Conservation (phyloP, 257 asterid species). For the Euphrasia confusa region DNA sequence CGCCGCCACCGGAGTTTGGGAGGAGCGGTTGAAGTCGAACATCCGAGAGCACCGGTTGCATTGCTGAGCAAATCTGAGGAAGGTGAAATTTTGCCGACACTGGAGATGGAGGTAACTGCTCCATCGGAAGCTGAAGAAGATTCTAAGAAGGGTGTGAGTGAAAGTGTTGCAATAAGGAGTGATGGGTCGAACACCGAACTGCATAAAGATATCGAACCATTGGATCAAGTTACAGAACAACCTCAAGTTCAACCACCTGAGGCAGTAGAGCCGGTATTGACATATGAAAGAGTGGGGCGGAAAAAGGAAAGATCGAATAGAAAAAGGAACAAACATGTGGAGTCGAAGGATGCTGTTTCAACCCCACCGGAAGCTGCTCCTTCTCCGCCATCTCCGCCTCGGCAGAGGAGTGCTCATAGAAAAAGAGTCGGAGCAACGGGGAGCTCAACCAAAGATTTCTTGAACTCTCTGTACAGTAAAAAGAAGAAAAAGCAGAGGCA, state of each 20-base stretch:
- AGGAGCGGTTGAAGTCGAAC: constrained; percentile 22
- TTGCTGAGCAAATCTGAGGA: constrained; percentile 29
- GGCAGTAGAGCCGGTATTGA: too few species aligned
- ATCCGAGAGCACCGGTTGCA: constrained; percentile 23
- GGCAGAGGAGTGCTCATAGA: constrained; percentile 40
- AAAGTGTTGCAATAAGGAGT: constrained; percentile 22
- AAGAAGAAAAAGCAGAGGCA: constrained; percentile 73
- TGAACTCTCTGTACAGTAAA: constrained; percentile 65
- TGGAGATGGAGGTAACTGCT: constrained; percentile 8
- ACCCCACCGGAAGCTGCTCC: constrained; percentile 37
- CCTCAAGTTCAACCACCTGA: too few species aligned
- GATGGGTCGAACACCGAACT: constrained; percentile 37
- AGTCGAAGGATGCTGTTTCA: constrained; percentile 25
- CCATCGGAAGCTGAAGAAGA: constrained; percentile 17
- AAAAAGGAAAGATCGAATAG: constrained; percentile 43
- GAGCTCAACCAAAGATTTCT: constrained; percentile 66
- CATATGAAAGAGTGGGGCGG: constrained; percentile 28
- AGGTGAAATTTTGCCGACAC: constrained; percentile 12
- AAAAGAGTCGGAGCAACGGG: constrained; percentile 51
- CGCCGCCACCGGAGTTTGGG: constrained; percentile 74
- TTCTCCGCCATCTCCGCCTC: constrained; percentile 36
- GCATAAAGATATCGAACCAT: constrained; percentile 23
- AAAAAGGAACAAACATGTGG: constrained; percentile 28
- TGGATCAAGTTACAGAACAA: too few species aligned
- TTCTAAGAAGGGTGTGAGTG: too few species aligned